These are phyloP conservation scores for Irpex sp. DNA, from an alignment of 1,284 basidiomycete genomes.

Conservation along the genomic window DNA sequence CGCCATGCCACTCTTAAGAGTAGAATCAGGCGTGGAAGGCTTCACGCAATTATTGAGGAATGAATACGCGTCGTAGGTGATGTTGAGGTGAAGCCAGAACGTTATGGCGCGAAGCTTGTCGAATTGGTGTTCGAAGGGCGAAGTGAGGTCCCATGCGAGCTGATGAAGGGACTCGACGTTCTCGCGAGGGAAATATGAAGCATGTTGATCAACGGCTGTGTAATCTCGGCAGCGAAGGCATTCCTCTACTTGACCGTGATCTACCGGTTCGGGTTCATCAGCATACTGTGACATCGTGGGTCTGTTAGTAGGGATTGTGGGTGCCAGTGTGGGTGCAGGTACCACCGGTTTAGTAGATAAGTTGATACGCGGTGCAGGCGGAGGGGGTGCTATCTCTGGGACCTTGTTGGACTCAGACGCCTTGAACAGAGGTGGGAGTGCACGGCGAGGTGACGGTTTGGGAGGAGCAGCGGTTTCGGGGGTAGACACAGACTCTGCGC, in stretches of 20 bases:
- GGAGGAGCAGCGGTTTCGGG: background rate
- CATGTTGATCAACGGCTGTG: background rate
- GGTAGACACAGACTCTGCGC: background rate
- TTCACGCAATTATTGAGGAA: background rate
- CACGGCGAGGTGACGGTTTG: background rate
- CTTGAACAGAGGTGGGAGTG: background rate
- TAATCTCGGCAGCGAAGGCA: background rate
- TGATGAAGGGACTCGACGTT: background rate
- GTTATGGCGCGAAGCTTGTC: background rate
- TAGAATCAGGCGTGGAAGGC: background rate
- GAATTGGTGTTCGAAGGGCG: background rate
- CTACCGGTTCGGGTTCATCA: background rate
- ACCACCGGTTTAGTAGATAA: background rate
- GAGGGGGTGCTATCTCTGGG: background rate
- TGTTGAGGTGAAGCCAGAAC: conserved; percentile 1
- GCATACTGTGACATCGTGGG: background rate
- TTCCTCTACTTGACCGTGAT: background rate
- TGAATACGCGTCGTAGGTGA: background rate
- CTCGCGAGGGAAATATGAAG: background rate
- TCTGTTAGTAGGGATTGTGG: background rate
- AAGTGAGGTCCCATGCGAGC: background rate
- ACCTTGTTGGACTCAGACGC: background rate
- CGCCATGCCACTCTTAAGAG: background rate
- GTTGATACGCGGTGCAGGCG: background rate
- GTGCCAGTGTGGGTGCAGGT: background rate